Conservation (phyloP, 2,329 filamentous ascomycete genomes). For the Aspergillus candidus region DNA sequence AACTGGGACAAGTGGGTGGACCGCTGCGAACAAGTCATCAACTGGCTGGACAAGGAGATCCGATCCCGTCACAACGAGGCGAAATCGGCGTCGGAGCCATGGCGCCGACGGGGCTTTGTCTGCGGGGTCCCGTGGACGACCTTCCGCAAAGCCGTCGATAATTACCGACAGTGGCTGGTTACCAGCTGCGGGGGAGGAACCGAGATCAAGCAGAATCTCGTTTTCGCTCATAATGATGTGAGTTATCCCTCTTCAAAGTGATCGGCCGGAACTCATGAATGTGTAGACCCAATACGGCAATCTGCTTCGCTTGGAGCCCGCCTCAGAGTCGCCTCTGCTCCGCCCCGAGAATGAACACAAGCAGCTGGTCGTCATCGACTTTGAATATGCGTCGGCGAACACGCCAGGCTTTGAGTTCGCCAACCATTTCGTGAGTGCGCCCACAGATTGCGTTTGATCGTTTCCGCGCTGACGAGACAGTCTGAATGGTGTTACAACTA, state of each 20-base stretch:
- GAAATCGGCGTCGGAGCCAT: constrained; percentile 45
- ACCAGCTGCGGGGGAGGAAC: constrained; percentile 62
- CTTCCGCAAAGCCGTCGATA: constrained; percentile 69
- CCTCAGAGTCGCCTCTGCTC: constrained; percentile 72
- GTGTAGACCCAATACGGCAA: constrained; percentile 93
- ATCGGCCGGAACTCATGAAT: constrained; percentile 12
- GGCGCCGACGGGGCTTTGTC: constrained; percentile 67
- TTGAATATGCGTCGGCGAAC: constrained; percentile 93
- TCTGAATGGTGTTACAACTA: constrained; percentile 98
- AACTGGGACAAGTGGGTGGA: constrained; percentile 95
- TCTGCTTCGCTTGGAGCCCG: constrained; percentile 71
- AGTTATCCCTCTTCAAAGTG: constrained; percentile 29
- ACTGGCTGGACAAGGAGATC: constrained; percentile 54
- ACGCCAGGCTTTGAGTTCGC: constrained; percentile 83
- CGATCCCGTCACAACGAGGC: constrained; percentile 39
- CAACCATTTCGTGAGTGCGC: constrained; percentile 73
- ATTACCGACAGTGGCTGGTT: constrained; percentile 70
- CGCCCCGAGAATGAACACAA: constrained; percentile 91
- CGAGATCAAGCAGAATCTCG: constrained; percentile 65
- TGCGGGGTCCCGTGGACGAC: constrained; percentile 77
- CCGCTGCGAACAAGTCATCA: constrained; percentile 48
- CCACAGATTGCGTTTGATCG: neutral
- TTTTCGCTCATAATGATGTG: constrained; percentile 98
- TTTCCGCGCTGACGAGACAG: constrained; percentile 27
- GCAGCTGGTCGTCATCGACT: constrained; percentile 94